A percentile compares a stretch with the other conserved stretches of the same genome.
phyloP scores from a whole-genome alignment of 306 rosid genomes.

The Cotoneaster glaucophyllus region DNA sequence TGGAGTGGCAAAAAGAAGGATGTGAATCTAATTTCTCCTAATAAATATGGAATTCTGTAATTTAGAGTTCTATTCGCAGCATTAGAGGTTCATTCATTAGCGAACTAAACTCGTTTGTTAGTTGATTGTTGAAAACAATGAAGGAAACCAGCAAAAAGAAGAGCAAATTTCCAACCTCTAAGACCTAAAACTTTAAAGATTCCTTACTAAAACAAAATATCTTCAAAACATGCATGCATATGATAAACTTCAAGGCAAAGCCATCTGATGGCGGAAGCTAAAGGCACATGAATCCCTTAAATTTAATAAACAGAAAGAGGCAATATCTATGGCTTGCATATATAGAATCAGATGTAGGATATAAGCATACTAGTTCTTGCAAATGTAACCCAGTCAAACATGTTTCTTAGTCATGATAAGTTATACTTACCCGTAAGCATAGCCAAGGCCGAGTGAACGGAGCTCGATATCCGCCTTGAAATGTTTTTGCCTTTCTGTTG shows the following conservation, averaged over 20 bases:
- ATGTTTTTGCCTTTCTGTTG: slow-evolving; percentile 28
- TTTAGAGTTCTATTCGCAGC: too few relatives aligned
- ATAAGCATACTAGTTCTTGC: neutral
- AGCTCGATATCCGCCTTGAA: slow-evolving; percentile 36
- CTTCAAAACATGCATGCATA: too few relatives aligned
- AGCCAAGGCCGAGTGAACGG: neutral
- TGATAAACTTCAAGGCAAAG: neutral
- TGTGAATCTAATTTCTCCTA: too few relatives aligned
- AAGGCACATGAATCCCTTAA: neutral
- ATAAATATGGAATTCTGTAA: too few relatives aligned
- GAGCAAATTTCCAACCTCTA: too few relatives aligned
- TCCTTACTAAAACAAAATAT: too few relatives aligned
- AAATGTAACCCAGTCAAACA: neutral
- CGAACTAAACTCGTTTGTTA: too few relatives aligned
- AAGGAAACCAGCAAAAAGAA: too few relatives aligned
- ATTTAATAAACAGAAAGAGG: neutral
- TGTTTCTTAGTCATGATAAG: neutral
- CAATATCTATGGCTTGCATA: neutral
- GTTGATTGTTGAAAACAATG: too few relatives aligned
- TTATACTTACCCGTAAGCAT: slow-evolving; percentile 29
- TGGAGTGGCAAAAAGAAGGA: too few relatives aligned
- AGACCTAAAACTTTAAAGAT: too few relatives aligned
- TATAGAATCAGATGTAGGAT: neutral
- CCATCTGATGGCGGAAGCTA: neutral
- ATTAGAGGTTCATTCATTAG: too few relatives aligned